Base-by-base conservation (phyloP, 306 rosid genomes). In the Rubus idaeus region DNA sequence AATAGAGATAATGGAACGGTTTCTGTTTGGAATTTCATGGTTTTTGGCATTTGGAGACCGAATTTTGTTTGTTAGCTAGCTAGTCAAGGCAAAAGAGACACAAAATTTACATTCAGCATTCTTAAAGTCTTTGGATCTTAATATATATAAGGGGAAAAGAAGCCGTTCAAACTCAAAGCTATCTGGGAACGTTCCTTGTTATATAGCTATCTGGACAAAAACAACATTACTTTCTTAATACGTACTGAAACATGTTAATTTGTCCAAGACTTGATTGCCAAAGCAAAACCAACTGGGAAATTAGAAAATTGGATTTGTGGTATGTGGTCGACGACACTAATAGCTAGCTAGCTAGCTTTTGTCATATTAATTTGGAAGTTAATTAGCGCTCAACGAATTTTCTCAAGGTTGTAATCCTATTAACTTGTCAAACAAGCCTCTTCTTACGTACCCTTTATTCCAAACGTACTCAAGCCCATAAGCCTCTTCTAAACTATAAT, bases 1-100 rank as follows among this genome's bases (percentile, higher is more conserved):
- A 11, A 23, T 72, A 23, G 30, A 58, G 49, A 35, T 49, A 44
- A 58, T 8, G 18, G 49, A 80, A 50, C 47, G 44, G 70, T 41
- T 57, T 68, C 26, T 40, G 44, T 74, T 75, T 58, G 79, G 79
- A 56, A 66, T 17, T 66, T 56, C 60, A 20, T 56, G 82, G 17
- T 30, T 39, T 53, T 63, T 45, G 74, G 57, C 50, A 26, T 53
- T 71, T 73, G 35, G 40, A 52, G 21, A 37, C 51, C 42, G 62
- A 77, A 56, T 37, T 70, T 66, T 18, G 64, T 56, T 26, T 21
- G 41, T 61, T 61, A 26, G 64, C 46, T 61, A 26, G 64, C 46
- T 51, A 39, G 8, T 76, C 23, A 57, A 16, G 68, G 44, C 68
- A 56, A 57, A 57, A 21, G 26, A 73, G 77, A 74, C 68, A 37